These are phyloP conservation scores for Schoenoplectus tabernaemontani DNA, from an alignment of 202 grass and related monocot species.

Conservation along the genomic window DNA sequence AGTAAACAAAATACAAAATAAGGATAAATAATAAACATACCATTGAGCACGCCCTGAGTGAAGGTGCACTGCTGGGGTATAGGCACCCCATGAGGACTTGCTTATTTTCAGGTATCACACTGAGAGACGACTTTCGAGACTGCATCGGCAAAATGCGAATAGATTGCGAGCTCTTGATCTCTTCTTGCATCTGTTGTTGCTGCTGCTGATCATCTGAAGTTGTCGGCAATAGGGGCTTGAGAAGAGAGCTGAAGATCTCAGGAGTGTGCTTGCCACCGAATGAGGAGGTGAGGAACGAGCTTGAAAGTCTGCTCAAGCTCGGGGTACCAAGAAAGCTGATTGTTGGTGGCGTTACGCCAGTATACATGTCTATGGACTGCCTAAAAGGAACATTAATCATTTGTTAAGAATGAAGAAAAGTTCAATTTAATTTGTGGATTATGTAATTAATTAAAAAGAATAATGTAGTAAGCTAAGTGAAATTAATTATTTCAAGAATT, in stretches of 20 bases:
- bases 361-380: slow-evolving; percentile 88
- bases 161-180: slow-evolving; percentile 65
- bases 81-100: slow-evolving; percentile 39
- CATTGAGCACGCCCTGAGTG: slow-evolving; percentile 65
- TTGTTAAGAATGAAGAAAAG: neutral
- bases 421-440: neutral
- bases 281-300: slow-evolving; percentile 62
- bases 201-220: slow-evolving; percentile 40
- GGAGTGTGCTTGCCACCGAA: slow-evolving; percentile 63
- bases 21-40: slow-evolving; percentile 27
- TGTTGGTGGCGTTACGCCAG: slow-evolving; percentile 57
- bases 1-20: slow-evolving; percentile 6
- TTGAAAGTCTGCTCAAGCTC: slow-evolving; percentile 67
- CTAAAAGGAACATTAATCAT: slow-evolving; percentile 31
- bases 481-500: neutral
- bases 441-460: neutral
- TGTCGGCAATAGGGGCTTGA: slow-evolving; percentile 56
- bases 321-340: slow-evolving; percentile 69
- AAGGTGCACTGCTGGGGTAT: slow-evolving; percentile 46
- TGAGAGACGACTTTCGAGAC: slow-evolving; percentile 54
- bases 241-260: slow-evolving; percentile 51
- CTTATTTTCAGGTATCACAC: slow-evolving; percentile 60
- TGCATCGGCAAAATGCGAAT: slow-evolving; percentile 28
- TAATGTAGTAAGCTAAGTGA: neutral
- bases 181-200: slow-evolving; percentile 34